Conservation (phyloP, 176 grass and related monocot genomes). For the Metroxylon sagu region DNA sequence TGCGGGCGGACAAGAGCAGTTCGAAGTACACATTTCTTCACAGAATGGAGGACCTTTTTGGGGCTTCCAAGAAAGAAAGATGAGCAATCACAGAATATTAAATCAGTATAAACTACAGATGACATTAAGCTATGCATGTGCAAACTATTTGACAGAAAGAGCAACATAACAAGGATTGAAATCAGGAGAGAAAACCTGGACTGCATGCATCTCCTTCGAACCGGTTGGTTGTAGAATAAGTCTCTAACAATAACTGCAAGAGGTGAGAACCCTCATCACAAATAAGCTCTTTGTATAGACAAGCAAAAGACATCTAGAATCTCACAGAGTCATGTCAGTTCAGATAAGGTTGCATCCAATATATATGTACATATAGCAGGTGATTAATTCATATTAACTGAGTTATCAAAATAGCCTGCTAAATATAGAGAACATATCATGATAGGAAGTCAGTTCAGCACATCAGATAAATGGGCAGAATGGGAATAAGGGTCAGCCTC, state of each 20-base stretch:
- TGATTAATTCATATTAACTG: no score
- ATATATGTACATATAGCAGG: no score
- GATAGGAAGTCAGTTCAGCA: no score
- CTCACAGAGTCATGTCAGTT: no score
- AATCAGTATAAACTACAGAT: neutral
- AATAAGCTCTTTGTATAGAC: no score
- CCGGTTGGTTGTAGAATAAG: constrained; percentile 92
- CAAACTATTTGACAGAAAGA: constrained; percentile 4
- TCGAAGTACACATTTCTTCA: constrained; percentile 72
- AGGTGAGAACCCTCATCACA: constrained; percentile 2
- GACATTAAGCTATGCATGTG: neutral
- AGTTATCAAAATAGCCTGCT: no score
- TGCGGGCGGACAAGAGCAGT: constrained; percentile 77
- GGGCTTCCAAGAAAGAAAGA: constrained; percentile 44
- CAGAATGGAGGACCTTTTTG: constrained; percentile 60
- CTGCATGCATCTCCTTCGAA: constrained; percentile 84
- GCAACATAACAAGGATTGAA: constrained; percentile 1
- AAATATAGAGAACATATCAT: no score
- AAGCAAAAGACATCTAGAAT: no score
- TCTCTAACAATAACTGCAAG: constrained; percentile 80
- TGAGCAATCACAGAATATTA: constrained; percentile 13
- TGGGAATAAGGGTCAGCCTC: no score
- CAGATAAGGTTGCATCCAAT: no score
- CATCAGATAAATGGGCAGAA: no score
- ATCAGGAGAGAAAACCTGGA: constrained; percentile 40